Evolutionary conservation across 1,284 basidiomycete genomes (phyloP).

Genomic region (Austroboletus rostrupii): DNA sequence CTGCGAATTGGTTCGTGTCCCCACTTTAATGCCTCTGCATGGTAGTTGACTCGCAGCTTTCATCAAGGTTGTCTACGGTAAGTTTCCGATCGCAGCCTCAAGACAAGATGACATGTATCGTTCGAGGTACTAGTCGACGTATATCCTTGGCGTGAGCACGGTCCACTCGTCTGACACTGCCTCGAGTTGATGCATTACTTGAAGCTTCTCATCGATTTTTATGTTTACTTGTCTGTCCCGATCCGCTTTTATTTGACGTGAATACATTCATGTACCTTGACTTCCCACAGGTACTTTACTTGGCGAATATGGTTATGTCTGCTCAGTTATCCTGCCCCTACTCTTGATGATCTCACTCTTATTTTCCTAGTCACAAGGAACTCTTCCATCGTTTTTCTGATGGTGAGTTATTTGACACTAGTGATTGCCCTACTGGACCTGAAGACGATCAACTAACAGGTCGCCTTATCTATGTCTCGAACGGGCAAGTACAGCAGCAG

Average conservation of each 20-base stretch:
- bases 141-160: slow-evolving; percentile 21
- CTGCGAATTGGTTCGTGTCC: slow-evolving; percentile 20
- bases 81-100: slow-evolving; percentile 3
- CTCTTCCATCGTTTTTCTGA: slow-evolving; percentile 20
- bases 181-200: slow-evolving; percentile 4
- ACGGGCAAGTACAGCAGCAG: slow-evolving; percentile 14
- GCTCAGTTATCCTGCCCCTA: slow-evolving; percentile 1
- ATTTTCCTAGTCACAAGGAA: slow-evolving; percentile 15
- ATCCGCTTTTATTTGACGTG: not conserved
- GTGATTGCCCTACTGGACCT: not conserved
- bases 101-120: not conserved
- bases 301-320: slow-evolving; percentile 32
- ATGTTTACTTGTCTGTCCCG: slow-evolving; percentile 25
- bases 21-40: not conserved
- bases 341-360: slow-evolving; percentile 1
- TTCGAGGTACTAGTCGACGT: slow-evolving; percentile 15
- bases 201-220: slow-evolving; percentile 28
- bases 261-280: not conserved
- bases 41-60: not conserved
- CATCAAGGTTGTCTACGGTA: slow-evolving; percentile 19
- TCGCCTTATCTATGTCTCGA: slow-evolving; percentile 18
- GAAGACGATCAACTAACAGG: slow-evolving; percentile 10
- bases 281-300: slow-evolving; percentile 24
- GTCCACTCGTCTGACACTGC: not conserved
- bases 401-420: slow-evolving; percentile 12